These are phyloP conservation scores for Plasmodium blacklocki DNA, from an alignment of 169 alveolate genomes.

Conservation along the genomic window DNA sequence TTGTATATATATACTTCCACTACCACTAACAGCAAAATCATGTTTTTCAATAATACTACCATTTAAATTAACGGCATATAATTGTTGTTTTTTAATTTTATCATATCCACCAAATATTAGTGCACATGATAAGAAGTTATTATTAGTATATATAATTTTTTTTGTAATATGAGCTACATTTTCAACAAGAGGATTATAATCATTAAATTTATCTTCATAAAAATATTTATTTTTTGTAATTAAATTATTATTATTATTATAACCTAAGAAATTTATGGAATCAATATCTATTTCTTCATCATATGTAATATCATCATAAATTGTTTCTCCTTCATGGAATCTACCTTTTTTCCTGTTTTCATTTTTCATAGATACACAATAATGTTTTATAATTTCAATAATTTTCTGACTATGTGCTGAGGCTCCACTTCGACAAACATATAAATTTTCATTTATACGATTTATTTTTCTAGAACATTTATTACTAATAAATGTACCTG, in stretches of 20 bases:
- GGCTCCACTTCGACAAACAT: slow-evolving; percentile 94
- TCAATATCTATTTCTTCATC: slow-evolving; percentile 50
- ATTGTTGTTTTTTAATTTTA: slow-evolving; percentile 86
- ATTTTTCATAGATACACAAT: slow-evolving; percentile 87
- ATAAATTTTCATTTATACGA: slow-evolving; percentile 89
- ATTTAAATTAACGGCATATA: slow-evolving; percentile 92
- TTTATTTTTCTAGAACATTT: slow-evolving; percentile 94
- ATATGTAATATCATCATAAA: slow-evolving; percentile 76
- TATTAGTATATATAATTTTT: slow-evolving; percentile 88
- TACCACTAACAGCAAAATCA: slow-evolving; percentile 92
- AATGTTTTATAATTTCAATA: slow-evolving; percentile 87
- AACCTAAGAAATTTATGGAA: slow-evolving; percentile 7
- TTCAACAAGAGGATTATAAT: slow-evolving; percentile 80
- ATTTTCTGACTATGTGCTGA: slow-evolving; percentile 96
- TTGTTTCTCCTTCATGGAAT: slow-evolving; percentile 82
- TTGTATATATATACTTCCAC: slow-evolving; percentile 93
- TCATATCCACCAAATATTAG: slow-evolving; percentile 94
- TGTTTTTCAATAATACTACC: slow-evolving; percentile 89
- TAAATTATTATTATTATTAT: slow-evolving; percentile 4
- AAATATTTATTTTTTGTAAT: slow-evolving; percentile 66
- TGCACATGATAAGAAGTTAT: slow-evolving; percentile 90
- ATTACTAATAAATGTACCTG: slow-evolving; percentile 92
- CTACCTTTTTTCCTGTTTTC: slow-evolving; percentile 87
- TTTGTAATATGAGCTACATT: slow-evolving; percentile 87
- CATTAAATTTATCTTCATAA: slow-evolving; percentile 68